Evolutionary conservation across 1,139 yeast species (phyloP).

Genomic region (Pneumocystis carinii): DNA sequence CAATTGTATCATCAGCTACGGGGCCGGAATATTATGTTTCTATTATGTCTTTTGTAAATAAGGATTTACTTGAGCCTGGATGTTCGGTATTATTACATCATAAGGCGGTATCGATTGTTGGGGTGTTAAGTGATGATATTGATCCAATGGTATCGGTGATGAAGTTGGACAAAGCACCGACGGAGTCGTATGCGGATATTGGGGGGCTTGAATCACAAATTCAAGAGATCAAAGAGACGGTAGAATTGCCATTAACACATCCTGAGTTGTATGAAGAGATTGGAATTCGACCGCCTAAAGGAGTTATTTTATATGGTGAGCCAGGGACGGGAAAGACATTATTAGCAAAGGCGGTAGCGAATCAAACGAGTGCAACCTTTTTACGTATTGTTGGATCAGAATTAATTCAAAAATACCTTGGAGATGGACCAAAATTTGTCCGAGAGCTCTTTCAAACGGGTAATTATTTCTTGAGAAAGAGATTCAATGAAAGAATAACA

Average conservation of each 20-base stretch:
- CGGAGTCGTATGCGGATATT: conserved; percentile 90
- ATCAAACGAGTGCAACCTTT: conserved; percentile 92
- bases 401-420: conserved; percentile 87
- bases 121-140: conserved; percentile 90
- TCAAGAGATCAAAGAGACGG: conserved; percentile 96
- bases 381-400: conserved; percentile 94
- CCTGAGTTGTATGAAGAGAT: conserved; percentile 96
- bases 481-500: too few species aligned
- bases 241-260: conserved; percentile 91
- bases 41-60: conserved; percentile 92
- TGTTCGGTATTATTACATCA: conserved; percentile 92
- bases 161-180: conserved; percentile 95
- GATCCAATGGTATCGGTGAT: conserved; percentile 96
- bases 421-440: conserved; percentile 93
- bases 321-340: conserved; percentile 99
- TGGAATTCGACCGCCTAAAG: conserved; percentile 99
- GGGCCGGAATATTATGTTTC: conserved; percentile 97
- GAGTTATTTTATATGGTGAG: conserved; percentile 94
- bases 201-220: conserved; percentile 95
- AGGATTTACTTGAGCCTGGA: conserved; percentile 93
- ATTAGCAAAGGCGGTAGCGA: conserved; percentile 95
- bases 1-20: conserved; percentile 87
- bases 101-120: conserved; percentile 62
- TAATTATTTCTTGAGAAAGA: background rate
- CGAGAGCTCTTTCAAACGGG: conserved; percentile 70